Base-by-base conservation (phyloP, 352 stramenopile species). In the Phytophthora cryptogea region DNA sequence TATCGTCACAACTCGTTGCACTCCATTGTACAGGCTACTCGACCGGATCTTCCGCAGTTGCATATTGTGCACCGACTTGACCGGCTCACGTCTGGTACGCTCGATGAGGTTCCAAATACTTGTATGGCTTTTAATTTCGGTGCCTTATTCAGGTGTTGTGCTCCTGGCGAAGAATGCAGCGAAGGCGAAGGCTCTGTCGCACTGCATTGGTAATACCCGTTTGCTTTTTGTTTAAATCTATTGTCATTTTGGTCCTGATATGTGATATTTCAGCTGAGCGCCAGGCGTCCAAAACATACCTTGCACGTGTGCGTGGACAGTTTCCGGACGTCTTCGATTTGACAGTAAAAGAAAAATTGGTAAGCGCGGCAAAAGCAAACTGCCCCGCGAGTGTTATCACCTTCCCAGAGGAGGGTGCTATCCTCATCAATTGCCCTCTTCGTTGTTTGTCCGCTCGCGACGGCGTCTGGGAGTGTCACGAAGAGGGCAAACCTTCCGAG, bases 41-140 rank as follows among this genome's bases (percentile, higher is more conserved):
- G 92, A 8, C 79, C 83, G 1, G 77, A 96, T 53, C 67, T 96
- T 35, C 65, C 69, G 7, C 56, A 80, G 51, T 73, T 97, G 16
- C 79, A 94, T 59, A 90, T 97, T 42, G 92, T 99, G 43, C 95
- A 99, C 78, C 95, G 97, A 14, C 79, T 99, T 11, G 96, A 99
- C 80, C 83, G 95, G 11, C 82, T 99, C 31, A 99, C 97, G 13
- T 98, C 93, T 13, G 97, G 97, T 72, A 65, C 27, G 27, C 26
- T 44, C 27, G 17, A 44, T 50, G 5, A 30, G 10, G 17, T 17
- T 5, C 6, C 33, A 33, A 39, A 36, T 51, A 33, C 16, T 57
- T 50, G 6, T 54, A 20, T 13, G 26, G 5, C 14, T 41, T 6
- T 48, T 7, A 28, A 54, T 53, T 23, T 26, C 55, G 17, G 8